Evolutionary conservation across 2,329 filamentous ascomycete genomes (phyloP).

Genomic region (Neonectria magnoliae): DNA sequence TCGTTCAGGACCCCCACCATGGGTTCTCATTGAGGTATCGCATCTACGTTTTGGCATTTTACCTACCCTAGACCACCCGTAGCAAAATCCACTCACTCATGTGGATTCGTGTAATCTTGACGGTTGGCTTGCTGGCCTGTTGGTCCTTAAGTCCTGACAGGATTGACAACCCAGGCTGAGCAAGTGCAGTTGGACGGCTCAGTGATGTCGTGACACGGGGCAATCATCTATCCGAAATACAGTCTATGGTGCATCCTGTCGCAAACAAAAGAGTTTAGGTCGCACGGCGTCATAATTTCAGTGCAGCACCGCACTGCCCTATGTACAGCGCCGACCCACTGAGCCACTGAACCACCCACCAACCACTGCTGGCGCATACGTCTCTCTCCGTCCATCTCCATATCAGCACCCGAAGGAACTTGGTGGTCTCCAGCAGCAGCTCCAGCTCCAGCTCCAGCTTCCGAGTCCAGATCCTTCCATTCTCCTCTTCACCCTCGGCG

Average conservation of each 20-base stretch:
- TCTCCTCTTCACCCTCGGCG: slow-evolving; percentile 1
- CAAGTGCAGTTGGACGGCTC: background rate
- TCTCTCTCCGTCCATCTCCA: background rate
- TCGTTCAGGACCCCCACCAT: background rate
- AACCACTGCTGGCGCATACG: slow-evolving; percentile 15
- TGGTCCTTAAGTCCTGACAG: background rate
- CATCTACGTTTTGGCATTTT: background rate
- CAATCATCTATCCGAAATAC: background rate
- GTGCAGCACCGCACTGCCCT: slow-evolving; percentile 16
- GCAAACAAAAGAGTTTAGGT: background rate
- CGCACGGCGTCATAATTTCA: slow-evolving; percentile 16
- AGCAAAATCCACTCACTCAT: background rate
- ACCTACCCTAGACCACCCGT: background rate
- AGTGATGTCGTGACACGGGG: background rate
- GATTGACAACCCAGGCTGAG: background rate
- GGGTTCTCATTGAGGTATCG: background rate
- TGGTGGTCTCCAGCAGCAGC: background rate
- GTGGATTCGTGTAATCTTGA: background rate
- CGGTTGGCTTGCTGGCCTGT: background rate
- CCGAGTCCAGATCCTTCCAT: background rate
- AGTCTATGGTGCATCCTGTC: background rate
- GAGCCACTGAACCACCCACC: slow-evolving; percentile 14
- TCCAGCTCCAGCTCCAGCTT: too few species aligned
- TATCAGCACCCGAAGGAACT: background rate
- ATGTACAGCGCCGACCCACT: background rate